A percentile compares a stretch with the other conserved stretches of the same genome.
Conservation (phyloP, 2,329 filamentous ascomycete species). For the Sporothrix sp. region DNA sequence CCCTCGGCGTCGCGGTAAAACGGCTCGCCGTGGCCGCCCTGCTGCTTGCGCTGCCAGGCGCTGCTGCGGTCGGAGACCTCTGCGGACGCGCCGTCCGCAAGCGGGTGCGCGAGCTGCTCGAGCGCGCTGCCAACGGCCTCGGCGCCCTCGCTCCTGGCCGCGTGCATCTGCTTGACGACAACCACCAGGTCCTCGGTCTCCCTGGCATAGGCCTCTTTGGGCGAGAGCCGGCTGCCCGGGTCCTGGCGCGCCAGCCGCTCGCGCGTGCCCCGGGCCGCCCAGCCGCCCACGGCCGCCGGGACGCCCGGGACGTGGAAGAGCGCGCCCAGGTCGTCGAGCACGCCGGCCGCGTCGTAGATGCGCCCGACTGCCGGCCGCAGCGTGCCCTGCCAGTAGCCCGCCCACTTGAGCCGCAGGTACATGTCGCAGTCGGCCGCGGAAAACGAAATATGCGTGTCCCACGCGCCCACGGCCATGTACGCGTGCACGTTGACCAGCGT, state of each 20-base stretch:
- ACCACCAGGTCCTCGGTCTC: slow-evolving; percentile 19
- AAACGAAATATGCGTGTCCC: slow-evolving; percentile 49
- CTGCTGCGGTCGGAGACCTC: slow-evolving; percentile 30
- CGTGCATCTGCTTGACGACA: slow-evolving; percentile 29
- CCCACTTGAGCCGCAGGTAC: slow-evolving; percentile 39
- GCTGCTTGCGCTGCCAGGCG: slow-evolving; percentile 43
- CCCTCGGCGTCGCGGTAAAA: slow-evolving; percentile 41
- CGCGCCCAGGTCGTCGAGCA: slow-evolving; percentile 35
- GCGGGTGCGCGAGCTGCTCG: background rate
- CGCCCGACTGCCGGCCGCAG: slow-evolving; percentile 27
- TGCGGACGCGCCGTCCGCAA: background rate
- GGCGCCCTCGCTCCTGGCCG: slow-evolving; percentile 32
- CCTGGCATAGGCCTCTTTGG: too few relatives aligned
- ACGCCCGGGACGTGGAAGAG: slow-evolving; percentile 35
- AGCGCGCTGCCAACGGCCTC: background rate
- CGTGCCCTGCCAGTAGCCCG: slow-evolving; percentile 32
- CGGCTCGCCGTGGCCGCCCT: slow-evolving; percentile 42
- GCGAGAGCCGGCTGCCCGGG: too few relatives aligned
- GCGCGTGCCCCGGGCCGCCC: background rate
- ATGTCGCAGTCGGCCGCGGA: slow-evolving; percentile 50
- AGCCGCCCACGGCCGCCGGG: background rate
- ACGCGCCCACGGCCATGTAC: slow-evolving; percentile 41
- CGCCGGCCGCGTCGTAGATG: slow-evolving; percentile 36
- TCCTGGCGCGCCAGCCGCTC: too few relatives aligned
- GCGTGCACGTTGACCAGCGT: slow-evolving; percentile 45